Evolutionary conservation across 768 basidiomycete genomes (phyloP).

Genomic region (Guyanaporus albipodus): DNA sequence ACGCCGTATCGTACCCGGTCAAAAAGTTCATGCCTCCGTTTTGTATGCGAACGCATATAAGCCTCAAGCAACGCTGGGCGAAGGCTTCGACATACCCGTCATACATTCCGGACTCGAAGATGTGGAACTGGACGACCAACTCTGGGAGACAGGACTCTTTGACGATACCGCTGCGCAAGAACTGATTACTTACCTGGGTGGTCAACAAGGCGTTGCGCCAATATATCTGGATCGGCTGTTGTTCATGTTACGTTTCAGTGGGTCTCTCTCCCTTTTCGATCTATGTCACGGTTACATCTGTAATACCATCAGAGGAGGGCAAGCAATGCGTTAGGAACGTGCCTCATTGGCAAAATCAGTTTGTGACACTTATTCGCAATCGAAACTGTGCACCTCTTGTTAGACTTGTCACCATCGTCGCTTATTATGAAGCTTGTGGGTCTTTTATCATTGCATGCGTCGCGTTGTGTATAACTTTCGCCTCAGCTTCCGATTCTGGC

Average conservation of each 20-base stretch:
- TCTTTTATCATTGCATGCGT: background rate
- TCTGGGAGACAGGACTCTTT: conserved; percentile 23
- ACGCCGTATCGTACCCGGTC: conserved; percentile 27
- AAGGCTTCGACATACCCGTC: conserved; percentile 23
- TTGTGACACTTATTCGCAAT: conserved; percentile 10
- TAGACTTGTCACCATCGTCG: conserved; percentile 20
- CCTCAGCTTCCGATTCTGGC: conserved; percentile 8
- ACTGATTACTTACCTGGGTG: conserved; percentile 9
- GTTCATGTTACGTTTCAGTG: conserved; percentile 24
- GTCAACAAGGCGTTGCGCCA: conserved; percentile 7
- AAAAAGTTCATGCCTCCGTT: conserved; percentile 26
- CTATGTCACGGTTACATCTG: background rate
- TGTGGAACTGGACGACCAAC: conserved; percentile 1
- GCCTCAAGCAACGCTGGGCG: conserved; percentile 17
- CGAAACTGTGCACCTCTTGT: conserved; percentile 14
- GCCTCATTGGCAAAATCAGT: conserved; percentile 8
- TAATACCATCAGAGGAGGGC: conserved; percentile 14
- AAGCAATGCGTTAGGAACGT: conserved; percentile 19
- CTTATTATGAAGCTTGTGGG: conserved; percentile 22
- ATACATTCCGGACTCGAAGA: background rate
- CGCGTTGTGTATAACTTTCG: background rate
- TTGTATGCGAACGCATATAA: conserved; percentile 19
- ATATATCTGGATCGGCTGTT: conserved; percentile 7
- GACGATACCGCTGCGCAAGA: conserved; percentile 15
- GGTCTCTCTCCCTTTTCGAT: background rate